Evolutionary conservation across 306 rosid species (phyloP), one percentile per base, ranked within the genome.

Genomic region (Clitoria ternatea): DNA sequence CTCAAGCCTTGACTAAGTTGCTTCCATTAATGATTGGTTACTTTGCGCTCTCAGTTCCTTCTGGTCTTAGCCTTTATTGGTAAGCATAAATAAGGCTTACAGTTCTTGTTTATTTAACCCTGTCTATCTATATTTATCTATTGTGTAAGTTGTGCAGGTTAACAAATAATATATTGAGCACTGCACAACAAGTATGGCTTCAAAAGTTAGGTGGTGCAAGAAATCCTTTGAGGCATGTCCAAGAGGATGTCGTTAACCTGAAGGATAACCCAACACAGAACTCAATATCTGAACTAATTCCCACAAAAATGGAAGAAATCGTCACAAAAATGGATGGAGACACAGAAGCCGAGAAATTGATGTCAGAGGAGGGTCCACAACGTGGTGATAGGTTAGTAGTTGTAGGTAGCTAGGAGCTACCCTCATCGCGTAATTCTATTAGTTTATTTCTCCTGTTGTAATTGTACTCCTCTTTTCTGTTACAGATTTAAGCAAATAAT

Each of bases 11-110:
- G 64, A 89, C 97, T 70, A 83, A 95, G 81, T 37, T 89, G 73
- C 96, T 95, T 77, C 99, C 97, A 3, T 82, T 95, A 69, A 76
- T 95, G 91, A 91, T 95, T 45, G 99, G 99, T 73, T 95, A 95
- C 74, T 95, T 95, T 83, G 77, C 99, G 37, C 96, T 95, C 23
- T 95, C 99, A 37, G 99, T 95, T 74, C 99, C 99, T 80, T 95
- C 99, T 14, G 99, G 99, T 76, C 84, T 95, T 71, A 91, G 99
- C 80, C 99, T 95, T 68, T 95, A 95, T 74, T 95, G 99, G 99
- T 95, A 73, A 83, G 95, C 69, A 53, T 17, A 69, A 24, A 19
- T 62, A 61, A 67, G 66, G 39, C 56, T 42, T 66, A 53, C 32
- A 29, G 30, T 71, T 53, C 55, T 69, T 75, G 7, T 56, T 77